phyloP scores from a whole-genome alignment of 1,284 basidiomycete species.

The Moniliophthora roreri region DNA sequence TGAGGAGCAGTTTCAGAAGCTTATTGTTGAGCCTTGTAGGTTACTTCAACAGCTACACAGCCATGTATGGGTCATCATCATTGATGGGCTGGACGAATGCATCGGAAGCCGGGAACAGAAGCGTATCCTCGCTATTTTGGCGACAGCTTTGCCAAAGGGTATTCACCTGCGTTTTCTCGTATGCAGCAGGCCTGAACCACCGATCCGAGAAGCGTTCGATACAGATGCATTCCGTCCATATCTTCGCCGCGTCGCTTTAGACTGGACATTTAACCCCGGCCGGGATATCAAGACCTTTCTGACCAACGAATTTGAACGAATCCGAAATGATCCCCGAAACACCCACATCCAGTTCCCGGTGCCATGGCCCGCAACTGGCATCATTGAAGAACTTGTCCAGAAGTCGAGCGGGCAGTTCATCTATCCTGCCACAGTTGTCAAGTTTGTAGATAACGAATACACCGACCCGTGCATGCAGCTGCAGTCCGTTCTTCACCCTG shows the following conservation, averaged over 20 bases:
- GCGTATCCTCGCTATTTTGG: not conserved
- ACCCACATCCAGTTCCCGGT: not conserved
- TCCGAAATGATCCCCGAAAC: no score
- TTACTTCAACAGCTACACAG: not conserved
- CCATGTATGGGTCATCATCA: not conserved
- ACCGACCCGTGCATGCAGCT: constrained; percentile 23
- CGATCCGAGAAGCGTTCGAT: constrained; percentile 22
- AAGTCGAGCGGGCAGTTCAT: constrained; percentile 25
- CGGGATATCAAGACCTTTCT: constrained; percentile 1
- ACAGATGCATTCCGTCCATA: not conserved
- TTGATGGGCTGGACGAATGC: constrained; percentile 11
- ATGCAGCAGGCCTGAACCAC: constrained; percentile 23
- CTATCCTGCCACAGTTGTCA: constrained; percentile 25
- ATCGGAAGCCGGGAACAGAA: not conserved
- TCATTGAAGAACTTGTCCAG: constrained; percentile 20
- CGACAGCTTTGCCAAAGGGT: not conserved
- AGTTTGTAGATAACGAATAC: constrained; percentile 22
- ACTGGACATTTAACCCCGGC: not conserved
- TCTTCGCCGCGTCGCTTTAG: not conserved
- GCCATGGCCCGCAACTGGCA: constrained; percentile 20
- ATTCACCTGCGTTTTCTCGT: constrained; percentile 26
- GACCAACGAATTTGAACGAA: not conserved
- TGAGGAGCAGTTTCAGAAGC: constrained; percentile 5
- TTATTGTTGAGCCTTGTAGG: not conserved
- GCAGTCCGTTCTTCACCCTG: constrained; percentile 18